phyloP scores from a whole-genome alignment of 495 filamentous ascomycete species.

The Penicillium maclennaniae region DNA sequence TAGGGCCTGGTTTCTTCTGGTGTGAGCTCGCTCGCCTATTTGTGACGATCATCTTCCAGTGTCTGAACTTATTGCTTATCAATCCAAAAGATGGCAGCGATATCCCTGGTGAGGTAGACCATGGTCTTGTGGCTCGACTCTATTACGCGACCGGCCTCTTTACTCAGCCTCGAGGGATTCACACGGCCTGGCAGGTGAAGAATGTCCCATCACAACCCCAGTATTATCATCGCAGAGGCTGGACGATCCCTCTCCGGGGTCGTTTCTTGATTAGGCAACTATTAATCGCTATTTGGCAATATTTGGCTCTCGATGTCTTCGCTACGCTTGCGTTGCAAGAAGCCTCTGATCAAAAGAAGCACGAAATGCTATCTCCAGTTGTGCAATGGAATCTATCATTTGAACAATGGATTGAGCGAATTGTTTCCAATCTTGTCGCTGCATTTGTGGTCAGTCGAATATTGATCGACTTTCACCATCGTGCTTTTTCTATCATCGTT shows the following conservation, averaged over 20 bases:
- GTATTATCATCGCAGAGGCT: conserved; percentile 11
- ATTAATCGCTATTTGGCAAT: conserved; percentile 18
- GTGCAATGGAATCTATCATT: conserved; percentile 18
- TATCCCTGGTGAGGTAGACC: background rate
- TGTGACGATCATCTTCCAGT: conserved; percentile 16
- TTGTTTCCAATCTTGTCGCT: conserved; percentile 16
- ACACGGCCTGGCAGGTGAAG: conserved; percentile 21
- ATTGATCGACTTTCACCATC: conserved; percentile 1
- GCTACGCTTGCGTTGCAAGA: conserved; percentile 12
- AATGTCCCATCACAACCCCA: conserved; percentile 18
- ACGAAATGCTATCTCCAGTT: conserved; percentile 5
- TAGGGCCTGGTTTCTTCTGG: conserved; percentile 17
- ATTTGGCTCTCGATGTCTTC: conserved; percentile 21
- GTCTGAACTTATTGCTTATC: conserved; percentile 16
- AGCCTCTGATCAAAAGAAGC: conserved; percentile 10
- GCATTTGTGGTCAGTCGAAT: conserved; percentile 21
- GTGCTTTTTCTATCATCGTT: background rate
- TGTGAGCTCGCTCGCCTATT: conserved; percentile 18
- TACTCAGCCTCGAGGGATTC: conserved; percentile 18
- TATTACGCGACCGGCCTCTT: conserved; percentile 10
- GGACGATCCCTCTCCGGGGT: conserved; percentile 6
- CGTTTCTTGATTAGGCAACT: conserved; percentile 20
- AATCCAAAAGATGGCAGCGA: conserved; percentile 14
- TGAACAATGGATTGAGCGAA: conserved; percentile 19
- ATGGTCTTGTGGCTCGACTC: background rate